Evolutionary conservation across 345 rosid species (phyloP).

Genomic region (Syzygium jambos): DNA sequence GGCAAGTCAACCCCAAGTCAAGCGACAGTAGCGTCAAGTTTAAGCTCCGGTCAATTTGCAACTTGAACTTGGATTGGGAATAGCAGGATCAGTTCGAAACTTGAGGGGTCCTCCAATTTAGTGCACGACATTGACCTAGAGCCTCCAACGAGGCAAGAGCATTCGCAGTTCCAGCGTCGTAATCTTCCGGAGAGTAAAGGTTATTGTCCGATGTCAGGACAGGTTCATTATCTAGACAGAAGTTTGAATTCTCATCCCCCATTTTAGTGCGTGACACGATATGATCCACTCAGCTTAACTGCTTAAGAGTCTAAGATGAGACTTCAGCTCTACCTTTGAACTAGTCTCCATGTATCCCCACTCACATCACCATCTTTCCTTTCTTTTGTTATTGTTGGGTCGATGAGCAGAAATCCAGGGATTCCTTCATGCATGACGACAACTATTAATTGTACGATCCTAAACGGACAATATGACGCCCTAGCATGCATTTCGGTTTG

Average conservation of each 20-base stretch:
- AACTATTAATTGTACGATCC: neutral
- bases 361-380: neutral
- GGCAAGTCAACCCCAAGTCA: neutral
- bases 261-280: neutral
- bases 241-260: neutral
- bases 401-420: neutral
- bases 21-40: neutral
- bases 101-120: neutral
- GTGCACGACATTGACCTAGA: neutral
- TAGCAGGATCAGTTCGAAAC: neutral
- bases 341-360: neutral
- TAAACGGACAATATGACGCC: neutral
- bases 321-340: neutral
- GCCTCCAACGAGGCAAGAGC: neutral
- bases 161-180: neutral
- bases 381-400: neutral
- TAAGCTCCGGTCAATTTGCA: neutral
- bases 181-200: neutral
- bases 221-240: neutral
- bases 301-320: neutral
- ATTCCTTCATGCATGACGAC: neutral
- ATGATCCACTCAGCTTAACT: neutral
- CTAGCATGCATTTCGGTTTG: neutral
- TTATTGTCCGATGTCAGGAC: neutral
- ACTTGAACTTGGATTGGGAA: neutral